phyloP scores from a whole-genome alignment of 2,329 filamentous ascomycete species.

The Sphaerulina musiva region DNA sequence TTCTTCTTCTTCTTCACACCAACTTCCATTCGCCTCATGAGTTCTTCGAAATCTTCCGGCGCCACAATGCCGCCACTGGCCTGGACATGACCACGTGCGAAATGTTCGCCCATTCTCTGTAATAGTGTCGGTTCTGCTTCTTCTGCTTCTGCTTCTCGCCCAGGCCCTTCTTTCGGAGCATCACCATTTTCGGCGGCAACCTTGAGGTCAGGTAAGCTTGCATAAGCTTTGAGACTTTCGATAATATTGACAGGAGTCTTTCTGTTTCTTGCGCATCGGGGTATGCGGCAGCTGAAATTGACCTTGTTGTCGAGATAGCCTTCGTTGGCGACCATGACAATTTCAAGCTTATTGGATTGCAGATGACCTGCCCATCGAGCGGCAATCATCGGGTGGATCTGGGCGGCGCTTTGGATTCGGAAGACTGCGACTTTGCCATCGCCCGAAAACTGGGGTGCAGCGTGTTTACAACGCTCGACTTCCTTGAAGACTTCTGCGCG shows the following conservation, averaged over 20 bases:
- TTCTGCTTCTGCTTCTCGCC: no score
- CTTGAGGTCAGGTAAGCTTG: constrained; percentile 29
- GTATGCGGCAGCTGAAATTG: constrained; percentile 61
- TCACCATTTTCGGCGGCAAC: constrained; percentile 30
- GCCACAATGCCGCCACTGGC: constrained; percentile 60
- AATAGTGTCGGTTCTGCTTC: constrained; percentile 31
- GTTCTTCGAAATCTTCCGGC: constrained; percentile 56
- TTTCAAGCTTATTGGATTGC: constrained; percentile 53
- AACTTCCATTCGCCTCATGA: constrained; percentile 54
- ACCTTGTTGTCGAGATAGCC: constrained; percentile 58
- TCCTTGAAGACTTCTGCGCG: constrained; percentile 55
- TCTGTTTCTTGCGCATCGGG: constrained; percentile 48
- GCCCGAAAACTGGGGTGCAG: constrained; percentile 56
- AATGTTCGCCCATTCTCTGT: constrained; percentile 54
- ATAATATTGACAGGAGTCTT: constrained; percentile 59
- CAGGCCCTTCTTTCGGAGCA: neutral
- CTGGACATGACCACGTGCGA: constrained; percentile 61
- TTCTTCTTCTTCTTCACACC: constrained; percentile 45
- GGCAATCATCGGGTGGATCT: constrained; percentile 62
- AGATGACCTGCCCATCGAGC: constrained; percentile 60
- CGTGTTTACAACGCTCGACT: constrained; percentile 55
- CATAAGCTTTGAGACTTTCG: constrained; percentile 49
- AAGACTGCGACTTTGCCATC: constrained; percentile 59
- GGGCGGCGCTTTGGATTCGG: constrained; percentile 53
- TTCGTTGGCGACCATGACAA: constrained; percentile 61